phyloP scores from a whole-genome alignment of 1,284 basidiomycete genomes.

The Amylostereum chailletii region DNA sequence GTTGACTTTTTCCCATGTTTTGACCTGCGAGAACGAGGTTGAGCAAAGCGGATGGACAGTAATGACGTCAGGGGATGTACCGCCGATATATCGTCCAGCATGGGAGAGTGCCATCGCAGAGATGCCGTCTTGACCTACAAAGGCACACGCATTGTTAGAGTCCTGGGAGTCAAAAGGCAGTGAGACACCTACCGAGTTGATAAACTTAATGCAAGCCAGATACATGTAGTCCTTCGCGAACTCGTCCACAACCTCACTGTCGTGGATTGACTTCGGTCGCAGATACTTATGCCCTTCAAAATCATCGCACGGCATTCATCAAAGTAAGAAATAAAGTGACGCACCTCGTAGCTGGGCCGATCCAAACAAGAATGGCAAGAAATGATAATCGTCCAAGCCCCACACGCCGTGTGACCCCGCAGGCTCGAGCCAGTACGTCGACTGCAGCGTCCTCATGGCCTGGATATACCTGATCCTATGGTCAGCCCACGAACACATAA shows the following conservation, averaged over 20 bases:
- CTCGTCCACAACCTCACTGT: conserved; percentile 88
- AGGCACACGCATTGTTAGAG: not conserved
- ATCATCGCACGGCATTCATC: not conserved
- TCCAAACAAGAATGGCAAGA: conserved; percentile 90
- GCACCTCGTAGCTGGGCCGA: conserved; percentile 73
- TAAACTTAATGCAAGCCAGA: conserved; percentile 92
- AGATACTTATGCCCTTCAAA: conserved; percentile 79
- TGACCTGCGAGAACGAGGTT: conserved; percentile 45
- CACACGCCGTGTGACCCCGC: conserved; percentile 98
- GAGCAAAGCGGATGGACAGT: not conserved
- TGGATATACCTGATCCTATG: conserved; percentile 60
- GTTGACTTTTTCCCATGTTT: conserved; percentile 97
- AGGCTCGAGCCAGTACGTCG: conserved; percentile 96
- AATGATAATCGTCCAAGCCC: conserved; percentile 98
- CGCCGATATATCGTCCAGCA: conserved; percentile 96
- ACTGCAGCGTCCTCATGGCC: conserved; percentile 87
- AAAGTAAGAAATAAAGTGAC: conserved; percentile 10
- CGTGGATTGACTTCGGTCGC: conserved; percentile 88
- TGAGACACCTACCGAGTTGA: conserved; percentile 73
- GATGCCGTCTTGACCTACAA: conserved; percentile 89
- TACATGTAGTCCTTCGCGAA: conserved; percentile 95
- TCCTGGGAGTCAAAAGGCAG: not conserved
- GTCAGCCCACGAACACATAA: not conserved
- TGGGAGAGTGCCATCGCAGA: conserved; percentile 96
- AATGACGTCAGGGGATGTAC: conserved; percentile 30